Base-by-base conservation (phyloP, 78 protist species). In the Protostelium mycophagum region DNA sequence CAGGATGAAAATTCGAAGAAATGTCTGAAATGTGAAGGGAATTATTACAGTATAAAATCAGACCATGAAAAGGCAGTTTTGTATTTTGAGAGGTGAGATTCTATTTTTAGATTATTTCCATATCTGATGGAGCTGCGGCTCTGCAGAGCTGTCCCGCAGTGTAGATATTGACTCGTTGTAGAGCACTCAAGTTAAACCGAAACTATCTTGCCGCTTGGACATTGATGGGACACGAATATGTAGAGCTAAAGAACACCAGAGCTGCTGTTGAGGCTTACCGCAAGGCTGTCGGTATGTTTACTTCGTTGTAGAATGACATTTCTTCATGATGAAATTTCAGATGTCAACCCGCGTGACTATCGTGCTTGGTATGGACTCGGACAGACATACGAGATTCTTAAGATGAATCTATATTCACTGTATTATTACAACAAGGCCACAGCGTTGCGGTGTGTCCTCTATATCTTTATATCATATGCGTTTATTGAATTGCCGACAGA, bases 331-430 rank as follows among this genome's bases (percentile, higher is more conserved):
- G 73, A 16, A 25, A 16, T 25, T 25, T 5, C 16, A 51, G 97
- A 95, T 35, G 84, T 97, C 86, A 91, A 92, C 90, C 88, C 96
- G 38, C 88, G 93, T 10, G 99, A 98, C 86, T 98, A 96, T 90
- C 88, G 99, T n/a, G 99, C 99, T 23, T 98, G 99, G 99, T 97
- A 97, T 84, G 98, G 98, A 16, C 89, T 98, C 0, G 98, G 98
- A 0, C 98, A 98, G 89, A 93, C 98, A 25, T 98, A 98, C 88
- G 98, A 98, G 94, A 36, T 98, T 23, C 92, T 98, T 0, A 89
- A 94, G 85, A 85, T 96, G 95, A 95, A 88, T 34, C 36, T 89
- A 86, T 97, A 96, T 38, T 98, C 99, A 0, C 85, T 96, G 35
- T 96, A 96, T 91, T 98, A 98, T 87, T 97, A 94, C 92, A 63